Percentiles rank a stretch among this genome's conserved stretches.
Evolutionary conservation across 176 grass and related monocot species (phyloP).

Genomic region (Hsuehochloa calcarea): DNA sequence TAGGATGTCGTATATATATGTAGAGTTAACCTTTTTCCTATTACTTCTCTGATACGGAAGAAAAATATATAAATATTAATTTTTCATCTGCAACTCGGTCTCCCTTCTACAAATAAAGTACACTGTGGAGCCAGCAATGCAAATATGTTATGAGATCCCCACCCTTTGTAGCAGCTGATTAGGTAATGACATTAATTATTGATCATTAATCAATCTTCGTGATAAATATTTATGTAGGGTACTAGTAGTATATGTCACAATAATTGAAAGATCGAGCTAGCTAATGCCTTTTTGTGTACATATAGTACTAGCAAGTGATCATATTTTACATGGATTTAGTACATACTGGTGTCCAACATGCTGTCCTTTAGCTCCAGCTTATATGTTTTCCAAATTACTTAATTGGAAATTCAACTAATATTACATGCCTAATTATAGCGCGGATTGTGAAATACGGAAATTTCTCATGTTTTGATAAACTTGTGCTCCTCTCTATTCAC

Average conservation of each 20-base stretch:
- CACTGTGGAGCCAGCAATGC: not conserved
- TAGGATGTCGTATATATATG: not conserved
- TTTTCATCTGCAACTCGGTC: not conserved
- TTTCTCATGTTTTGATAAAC: not conserved
- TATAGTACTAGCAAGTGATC: not conserved
- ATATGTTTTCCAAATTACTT: not conserved
- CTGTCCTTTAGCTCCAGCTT: not conserved
- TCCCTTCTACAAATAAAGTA: not conserved
- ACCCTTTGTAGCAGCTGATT: not conserved
- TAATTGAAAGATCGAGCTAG: not conserved
- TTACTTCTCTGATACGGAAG: not conserved
- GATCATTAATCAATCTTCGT: not conserved
- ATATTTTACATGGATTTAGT: not conserved
- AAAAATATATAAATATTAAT: not conserved
- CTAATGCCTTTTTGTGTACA: not conserved
- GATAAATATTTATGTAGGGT: not conserved
- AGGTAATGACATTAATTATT: not conserved
- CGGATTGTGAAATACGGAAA: not conserved
- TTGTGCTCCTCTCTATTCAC: not conserved
- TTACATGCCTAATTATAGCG: not conserved
- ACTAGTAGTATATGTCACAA: not conserved
- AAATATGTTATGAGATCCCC: not conserved
- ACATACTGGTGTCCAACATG: not conserved
- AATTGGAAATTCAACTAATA: not conserved
- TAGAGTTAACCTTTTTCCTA: not conserved